Conservation (phyloP, 106 monocot species). For the Triglochin maritima region DNA sequence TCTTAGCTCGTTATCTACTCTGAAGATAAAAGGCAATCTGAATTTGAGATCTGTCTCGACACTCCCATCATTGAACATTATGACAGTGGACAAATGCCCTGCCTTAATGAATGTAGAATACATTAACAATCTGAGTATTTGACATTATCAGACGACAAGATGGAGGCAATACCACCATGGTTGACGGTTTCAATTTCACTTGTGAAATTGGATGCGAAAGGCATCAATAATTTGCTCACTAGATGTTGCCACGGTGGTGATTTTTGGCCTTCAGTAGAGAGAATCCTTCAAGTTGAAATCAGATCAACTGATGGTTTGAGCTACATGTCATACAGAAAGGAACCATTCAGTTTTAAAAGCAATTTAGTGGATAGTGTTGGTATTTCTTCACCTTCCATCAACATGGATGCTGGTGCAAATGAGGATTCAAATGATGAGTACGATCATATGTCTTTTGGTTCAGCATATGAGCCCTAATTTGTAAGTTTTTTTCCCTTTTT, state of each 20-base stretch:
- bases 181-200: neutral
- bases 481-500: too few relatives aligned
- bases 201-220: neutral
- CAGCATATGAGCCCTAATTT: too few relatives aligned
- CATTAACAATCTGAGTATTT: slow-evolving; percentile 1
- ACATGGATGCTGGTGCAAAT: too few relatives aligned
- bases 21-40: neutral
- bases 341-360: slow-evolving; percentile 3
- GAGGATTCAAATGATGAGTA: too few relatives aligned
- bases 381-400: neutral
- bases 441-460: too few relatives aligned
- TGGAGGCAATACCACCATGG: slow-evolving; percentile 3
- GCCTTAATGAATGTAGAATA: neutral
- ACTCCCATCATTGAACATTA: slow-evolving; percentile 3
- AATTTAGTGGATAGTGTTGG: neutral
- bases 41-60: neutral
- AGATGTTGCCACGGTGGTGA: neutral
- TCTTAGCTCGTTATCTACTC: neutral
- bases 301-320: neutral
- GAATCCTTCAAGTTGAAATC: slow-evolving; percentile 1
- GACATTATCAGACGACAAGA: neutral
- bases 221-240: neutral
- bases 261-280: slow-evolving; percentile 3
- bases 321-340: slow-evolving; percentile 8
- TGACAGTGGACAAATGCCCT: slow-evolving; percentile 4